phyloP scores from a whole-genome alignment of 1,284 basidiomycete species.

The Rhodotorula sp. region DNA sequence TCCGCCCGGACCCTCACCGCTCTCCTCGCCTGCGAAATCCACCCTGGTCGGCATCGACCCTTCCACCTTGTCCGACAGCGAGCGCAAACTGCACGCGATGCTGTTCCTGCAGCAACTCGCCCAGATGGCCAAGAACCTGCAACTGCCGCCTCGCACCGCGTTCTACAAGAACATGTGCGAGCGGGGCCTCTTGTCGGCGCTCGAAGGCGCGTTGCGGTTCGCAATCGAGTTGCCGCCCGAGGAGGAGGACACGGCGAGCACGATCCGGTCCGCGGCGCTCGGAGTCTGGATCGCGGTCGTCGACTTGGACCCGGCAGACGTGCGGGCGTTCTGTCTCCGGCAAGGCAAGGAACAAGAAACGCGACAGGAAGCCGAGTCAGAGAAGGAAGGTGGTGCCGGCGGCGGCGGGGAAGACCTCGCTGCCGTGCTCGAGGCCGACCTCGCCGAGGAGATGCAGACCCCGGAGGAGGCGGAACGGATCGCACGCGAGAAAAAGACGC shows the following conservation, averaged over 20 bases:
- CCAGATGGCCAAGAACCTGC: slow-evolving; percentile 94
- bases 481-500: slow-evolving; percentile 51
- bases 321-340: slow-evolving; percentile 74
- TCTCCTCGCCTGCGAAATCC: background rate
- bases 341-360: slow-evolving; percentile 53
- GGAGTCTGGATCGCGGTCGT: slow-evolving; percentile 84
- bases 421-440: slow-evolving; percentile 58
- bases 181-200: slow-evolving; percentile 80
- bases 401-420: slow-evolving; percentile 8
- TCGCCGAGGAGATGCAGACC: slow-evolving; percentile 44
- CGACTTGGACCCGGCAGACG: slow-evolving; percentile 87
- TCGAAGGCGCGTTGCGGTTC: slow-evolving; percentile 64
- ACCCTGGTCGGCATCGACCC: background rate
- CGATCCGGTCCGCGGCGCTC: slow-evolving; percentile 75
- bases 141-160: slow-evolving; percentile 77
- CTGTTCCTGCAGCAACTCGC: slow-evolving; percentile 89
- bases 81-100: slow-evolving; percentile 63
- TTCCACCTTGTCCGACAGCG: slow-evolving; percentile 29
- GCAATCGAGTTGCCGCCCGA: background rate
- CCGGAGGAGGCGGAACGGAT: slow-evolving; percentile 48
- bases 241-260: slow-evolving; percentile 49
- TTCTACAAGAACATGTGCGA: slow-evolving; percentile 91
- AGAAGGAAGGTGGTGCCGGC: slow-evolving; percentile 41
- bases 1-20: background rate
- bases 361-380: slow-evolving; percentile 58